Evolutionary conservation across 257 asterid species (phyloP).

Genomic region (Catharanthus roseus): DNA sequence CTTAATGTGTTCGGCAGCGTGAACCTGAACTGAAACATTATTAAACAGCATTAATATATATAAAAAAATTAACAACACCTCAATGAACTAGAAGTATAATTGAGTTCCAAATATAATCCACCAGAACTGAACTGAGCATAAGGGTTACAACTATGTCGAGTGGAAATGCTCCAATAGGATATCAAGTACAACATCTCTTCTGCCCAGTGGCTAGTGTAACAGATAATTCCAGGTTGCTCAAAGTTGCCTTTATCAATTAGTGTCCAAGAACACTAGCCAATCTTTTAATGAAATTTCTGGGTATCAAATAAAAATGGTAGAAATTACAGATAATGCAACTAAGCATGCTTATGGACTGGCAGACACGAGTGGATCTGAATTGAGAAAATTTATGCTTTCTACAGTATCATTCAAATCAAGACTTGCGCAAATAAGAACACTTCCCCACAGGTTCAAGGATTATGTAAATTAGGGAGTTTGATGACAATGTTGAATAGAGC

Average conservation of each 20-base stretch:
- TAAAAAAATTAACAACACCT: conserved; percentile 10
- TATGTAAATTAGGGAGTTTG: neutral
- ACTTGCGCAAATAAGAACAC: too few species aligned
- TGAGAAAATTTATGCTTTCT: neutral
- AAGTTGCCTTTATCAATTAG: neutral
- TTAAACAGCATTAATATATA: conserved; percentile 18
- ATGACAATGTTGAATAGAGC: neutral
- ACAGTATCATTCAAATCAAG: neutral
- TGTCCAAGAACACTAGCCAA: neutral
- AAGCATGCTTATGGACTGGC: neutral
- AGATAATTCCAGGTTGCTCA: neutral
- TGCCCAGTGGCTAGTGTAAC: neutral
- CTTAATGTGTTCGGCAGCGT: conserved; percentile 56
- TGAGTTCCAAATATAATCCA: neutral
- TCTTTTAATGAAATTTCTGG: neutral
- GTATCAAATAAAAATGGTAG: neutral
- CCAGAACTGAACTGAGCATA: neutral
- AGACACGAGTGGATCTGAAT: neutral
- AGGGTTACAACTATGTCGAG: neutral
- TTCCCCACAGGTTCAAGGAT: neutral
- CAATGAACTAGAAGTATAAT: neutral
- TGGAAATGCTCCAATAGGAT: too few species aligned
- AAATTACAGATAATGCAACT: neutral
- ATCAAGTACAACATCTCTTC: neutral
- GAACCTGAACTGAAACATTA: conserved; percentile 62